A percentile compares a stretch with the other conserved stretches of the same genome.
phyloP scores from a whole-genome alignment of 805 yeast species.

The Sporopachydermia lactativora region DNA sequence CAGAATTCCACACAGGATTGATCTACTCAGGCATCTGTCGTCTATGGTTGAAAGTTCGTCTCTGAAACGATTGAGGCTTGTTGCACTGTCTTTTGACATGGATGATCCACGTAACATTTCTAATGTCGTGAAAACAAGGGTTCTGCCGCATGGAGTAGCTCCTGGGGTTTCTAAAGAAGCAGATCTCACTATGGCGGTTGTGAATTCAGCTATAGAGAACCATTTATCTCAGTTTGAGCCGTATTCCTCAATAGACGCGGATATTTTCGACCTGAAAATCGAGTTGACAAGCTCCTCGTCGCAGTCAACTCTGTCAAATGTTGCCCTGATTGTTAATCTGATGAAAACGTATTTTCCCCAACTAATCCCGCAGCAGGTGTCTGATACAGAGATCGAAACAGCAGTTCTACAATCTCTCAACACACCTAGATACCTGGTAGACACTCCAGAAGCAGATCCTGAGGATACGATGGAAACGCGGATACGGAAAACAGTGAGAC shows the following conservation, averaged over 20 bases:
- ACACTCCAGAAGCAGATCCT: neutral
- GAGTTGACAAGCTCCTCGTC: constrained; percentile 30
- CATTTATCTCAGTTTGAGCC: constrained; percentile 60
- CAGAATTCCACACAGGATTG: constrained; percentile 52
- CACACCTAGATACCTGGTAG: too few relatives aligned
- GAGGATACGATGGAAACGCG: neutral
- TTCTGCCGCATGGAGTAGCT: constrained; percentile 46
- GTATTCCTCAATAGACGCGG: constrained; percentile 38
- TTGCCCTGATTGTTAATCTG: neutral
- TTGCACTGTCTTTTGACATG: constrained; percentile 57
- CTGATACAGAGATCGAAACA: neutral
- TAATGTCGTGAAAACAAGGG: constrained; percentile 26
- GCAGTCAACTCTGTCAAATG: neutral
- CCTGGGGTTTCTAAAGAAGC: constrained; percentile 67
- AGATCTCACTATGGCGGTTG: constrained; percentile 31
- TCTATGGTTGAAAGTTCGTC: constrained; percentile 27
- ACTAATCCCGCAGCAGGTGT: neutral
- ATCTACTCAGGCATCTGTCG: constrained; percentile 36
- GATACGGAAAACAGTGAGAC: neutral
- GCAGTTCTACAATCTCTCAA: neutral
- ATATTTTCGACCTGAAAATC: constrained; percentile 49
- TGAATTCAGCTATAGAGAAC: constrained; percentile 54
- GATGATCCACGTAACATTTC: constrained; percentile 14
- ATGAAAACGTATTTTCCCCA: neutral
- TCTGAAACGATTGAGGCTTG: constrained; percentile 34